Evolutionary conservation across 2,329 filamentous ascomycete genomes (phyloP).

Genomic region (Periglandula ipomoeae): DNA sequence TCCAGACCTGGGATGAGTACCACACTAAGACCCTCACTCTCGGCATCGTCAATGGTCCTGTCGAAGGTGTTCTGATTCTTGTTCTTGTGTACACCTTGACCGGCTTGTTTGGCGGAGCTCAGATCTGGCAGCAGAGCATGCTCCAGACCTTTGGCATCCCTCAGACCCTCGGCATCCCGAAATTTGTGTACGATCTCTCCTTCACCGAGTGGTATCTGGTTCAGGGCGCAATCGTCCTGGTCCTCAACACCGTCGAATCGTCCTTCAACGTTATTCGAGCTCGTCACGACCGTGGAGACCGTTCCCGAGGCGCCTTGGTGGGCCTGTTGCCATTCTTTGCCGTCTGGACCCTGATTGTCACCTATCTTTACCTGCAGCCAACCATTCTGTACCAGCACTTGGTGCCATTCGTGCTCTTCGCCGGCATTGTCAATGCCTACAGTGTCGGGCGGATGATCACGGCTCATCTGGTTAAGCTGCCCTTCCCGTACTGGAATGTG

Average conservation of each 20-base stretch:
- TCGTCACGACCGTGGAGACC: constrained; percentile 64
- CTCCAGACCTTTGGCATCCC: constrained; percentile 62
- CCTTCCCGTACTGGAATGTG: constrained; percentile 87
- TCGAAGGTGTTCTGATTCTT: constrained; percentile 85
- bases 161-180: constrained; percentile 53
- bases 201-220: constrained; percentile 92
- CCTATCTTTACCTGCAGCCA: constrained; percentile 80
- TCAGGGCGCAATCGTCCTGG: constrained; percentile 71
- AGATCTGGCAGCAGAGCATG: constrained; percentile 87
- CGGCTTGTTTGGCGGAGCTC: constrained; percentile 74
- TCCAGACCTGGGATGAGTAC: constrained; percentile 99
- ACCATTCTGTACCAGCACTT: constrained; percentile 73
- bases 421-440: constrained; percentile 87
- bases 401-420: constrained; percentile 82
- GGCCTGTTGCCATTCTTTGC: constrained; percentile 75
- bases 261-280: constrained; percentile 77
- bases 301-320: constrained; percentile 63
- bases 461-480: constrained; percentile 78
- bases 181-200: constrained; percentile 64
- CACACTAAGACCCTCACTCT: constrained; percentile 94
- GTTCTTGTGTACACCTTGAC: constrained; percentile 76
- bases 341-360: constrained; percentile 66
- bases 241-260: constrained; percentile 75
- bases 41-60: constrained; percentile 84
- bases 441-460: constrained; percentile 93